Base-by-base conservation (phyloP, 495 filamentous ascomycete species). In the Podospora didyma region DNA sequence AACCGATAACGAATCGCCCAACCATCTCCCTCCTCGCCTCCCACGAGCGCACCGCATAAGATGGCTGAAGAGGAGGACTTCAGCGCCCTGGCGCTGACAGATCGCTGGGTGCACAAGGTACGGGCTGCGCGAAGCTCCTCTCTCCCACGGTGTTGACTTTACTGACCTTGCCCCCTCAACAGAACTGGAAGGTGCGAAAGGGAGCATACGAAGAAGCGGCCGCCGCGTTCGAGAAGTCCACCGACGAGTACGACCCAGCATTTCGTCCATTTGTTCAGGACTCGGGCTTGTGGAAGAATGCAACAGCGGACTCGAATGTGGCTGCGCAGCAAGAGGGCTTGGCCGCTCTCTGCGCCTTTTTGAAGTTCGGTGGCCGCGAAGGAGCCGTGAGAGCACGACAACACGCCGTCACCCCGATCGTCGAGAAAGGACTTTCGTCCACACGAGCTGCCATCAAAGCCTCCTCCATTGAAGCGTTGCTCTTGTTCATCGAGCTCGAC, bases 151-250 rank as follows among this genome's bases (percentile, higher is more conserved):
- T 45, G 34, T 16, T 16, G 7, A 41, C 26, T 3, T 14, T 5
- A 17, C 34, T 46, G 35, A 45, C 44, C 26, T 16, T 51, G 6
- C 9, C 12, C 31, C 35, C 17, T 24, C 7, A 21, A 16, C 54
- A 94, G 87, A 85, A 88, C 67, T 99, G 94, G 94, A 99, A 99
- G 80, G 94, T 94, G 42, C 82, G 94, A 60, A 99, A 99, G 72
- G 82, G 84, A 68, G 94, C 88, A 48, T 99, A 97, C 72, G 94
- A 97, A 76, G 90, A 93, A 59, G 93, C 90, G 44, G 84, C 89
- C 39, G 88, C 90, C 67, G 80, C 84, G 60, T 97, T 99, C 65
- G 87, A 92, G 68, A 79, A 81, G 55, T 90, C 92, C 9, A 85
- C 88, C 51, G 89, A 94, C 75, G 94, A 97, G 70, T 82, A 88